These are phyloP conservation scores for Cyberlindnera saturnus DNA, from an alignment of 805 yeast species.

Conservation along the genomic window DNA sequence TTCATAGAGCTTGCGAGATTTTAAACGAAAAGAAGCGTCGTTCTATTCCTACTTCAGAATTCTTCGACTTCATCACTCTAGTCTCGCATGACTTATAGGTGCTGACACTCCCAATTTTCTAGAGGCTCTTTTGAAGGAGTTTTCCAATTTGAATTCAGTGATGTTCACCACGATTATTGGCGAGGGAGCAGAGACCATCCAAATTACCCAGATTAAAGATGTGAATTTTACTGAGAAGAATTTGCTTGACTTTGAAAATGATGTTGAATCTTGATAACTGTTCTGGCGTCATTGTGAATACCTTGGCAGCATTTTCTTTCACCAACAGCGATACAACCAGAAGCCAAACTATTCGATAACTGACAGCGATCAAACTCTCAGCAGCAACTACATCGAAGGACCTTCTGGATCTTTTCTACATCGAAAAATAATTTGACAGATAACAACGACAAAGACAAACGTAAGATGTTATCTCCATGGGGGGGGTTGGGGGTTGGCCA, in stretches of 20 bases:
- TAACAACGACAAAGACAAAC: no score
- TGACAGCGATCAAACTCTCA: background rate
- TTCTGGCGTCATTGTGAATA: constrained; percentile 27
- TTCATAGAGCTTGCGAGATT: no score
- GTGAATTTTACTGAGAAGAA: constrained; percentile 77
- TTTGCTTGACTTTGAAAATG: constrained; percentile 79
- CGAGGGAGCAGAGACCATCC: constrained; percentile 28
- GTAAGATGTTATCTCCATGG: no score
- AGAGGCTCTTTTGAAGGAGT: constrained; percentile 62
- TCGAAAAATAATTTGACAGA: no score
- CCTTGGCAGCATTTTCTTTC: constrained; percentile 66
- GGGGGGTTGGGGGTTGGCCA: no score
- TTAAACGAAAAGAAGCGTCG: no score
- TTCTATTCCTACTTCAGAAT: constrained; percentile 74
- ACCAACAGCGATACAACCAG: constrained; percentile 31
- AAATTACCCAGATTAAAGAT: constrained; percentile 64
- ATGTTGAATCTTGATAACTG: constrained; percentile 17
- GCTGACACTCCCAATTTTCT: constrained; percentile 55
- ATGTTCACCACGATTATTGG: constrained; percentile 72
- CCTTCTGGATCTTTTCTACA: constrained; percentile 16
- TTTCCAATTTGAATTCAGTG: constrained; percentile 83
- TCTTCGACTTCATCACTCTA: constrained; percentile 38
- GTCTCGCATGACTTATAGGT: constrained; percentile 30
- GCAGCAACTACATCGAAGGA: constrained; percentile 9
- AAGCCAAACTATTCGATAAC: constrained; percentile 8